Conservation (phyloP, 805 yeast genomes). For the Wickerhamiella alocasiicola region DNA sequence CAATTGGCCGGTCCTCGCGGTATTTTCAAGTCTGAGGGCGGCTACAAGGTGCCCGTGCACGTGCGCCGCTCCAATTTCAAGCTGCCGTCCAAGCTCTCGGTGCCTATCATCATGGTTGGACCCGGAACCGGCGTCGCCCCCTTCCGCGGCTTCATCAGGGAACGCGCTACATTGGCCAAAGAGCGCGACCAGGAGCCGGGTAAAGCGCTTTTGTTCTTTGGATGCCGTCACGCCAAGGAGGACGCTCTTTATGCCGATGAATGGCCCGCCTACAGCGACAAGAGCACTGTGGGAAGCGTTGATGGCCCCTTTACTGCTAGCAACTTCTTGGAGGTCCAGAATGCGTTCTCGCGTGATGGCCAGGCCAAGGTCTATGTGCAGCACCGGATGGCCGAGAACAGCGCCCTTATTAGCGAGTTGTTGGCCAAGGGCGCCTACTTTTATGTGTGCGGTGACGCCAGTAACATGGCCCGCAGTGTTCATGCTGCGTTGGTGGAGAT, state of each 20-base stretch:
- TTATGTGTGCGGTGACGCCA: slow-evolving; percentile 96
- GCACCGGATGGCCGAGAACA: slow-evolving; percentile 46
- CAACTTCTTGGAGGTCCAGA: slow-evolving; percentile 39
- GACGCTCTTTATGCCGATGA: slow-evolving; percentile 83
- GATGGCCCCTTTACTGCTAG: slow-evolving; percentile 15
- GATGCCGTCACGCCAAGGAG: slow-evolving; percentile 66
- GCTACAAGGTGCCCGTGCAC: slow-evolving; percentile 64
- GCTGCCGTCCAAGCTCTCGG: slow-evolving; percentile 70
- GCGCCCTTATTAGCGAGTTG: slow-evolving; percentile 39
- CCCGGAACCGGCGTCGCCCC: slow-evolving; percentile 99
- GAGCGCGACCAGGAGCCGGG: slow-evolving; percentile 53
- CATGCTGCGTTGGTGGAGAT: slow-evolving; percentile 55
- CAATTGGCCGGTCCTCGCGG: slow-evolving; percentile 77
- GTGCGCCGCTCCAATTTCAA: slow-evolving; percentile 91
- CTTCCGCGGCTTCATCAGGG: slow-evolving; percentile 88
- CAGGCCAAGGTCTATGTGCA: slow-evolving; percentile 70
- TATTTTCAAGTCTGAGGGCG: slow-evolving; percentile 11
- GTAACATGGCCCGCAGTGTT: slow-evolving; percentile 90
- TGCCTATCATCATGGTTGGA: slow-evolving; percentile 85
- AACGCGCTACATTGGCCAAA: slow-evolving; percentile 49
- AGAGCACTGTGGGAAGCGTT: slow-evolving; percentile 12
- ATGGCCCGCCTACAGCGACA: slow-evolving; percentile 54
- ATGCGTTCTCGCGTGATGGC: slow-evolving; percentile 77
- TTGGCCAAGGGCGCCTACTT: slow-evolving; percentile 64
- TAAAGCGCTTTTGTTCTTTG: slow-evolving; percentile 65